Evolutionary conservation across 148 eudicot species (phyloP).

Genomic region (Vaccinium darrowii): DNA sequence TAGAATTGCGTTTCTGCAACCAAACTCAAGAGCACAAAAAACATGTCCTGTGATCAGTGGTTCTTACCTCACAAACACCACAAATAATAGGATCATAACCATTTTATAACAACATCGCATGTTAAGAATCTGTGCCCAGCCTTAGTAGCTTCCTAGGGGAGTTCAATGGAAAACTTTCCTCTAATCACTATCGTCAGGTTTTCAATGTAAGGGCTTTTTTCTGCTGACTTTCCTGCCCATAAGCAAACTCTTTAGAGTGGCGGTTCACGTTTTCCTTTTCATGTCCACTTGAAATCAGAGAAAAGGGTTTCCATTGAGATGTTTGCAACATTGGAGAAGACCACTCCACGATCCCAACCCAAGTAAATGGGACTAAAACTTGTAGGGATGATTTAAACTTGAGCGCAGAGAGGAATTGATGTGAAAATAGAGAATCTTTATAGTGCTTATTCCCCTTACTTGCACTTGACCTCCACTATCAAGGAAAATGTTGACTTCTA

Average conservation of each 20-base stretch:
- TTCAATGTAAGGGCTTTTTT: neutral
- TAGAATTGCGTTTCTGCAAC: neutral
- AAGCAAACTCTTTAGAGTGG: neutral
- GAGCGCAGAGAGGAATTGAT: neutral
- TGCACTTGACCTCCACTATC: conserved; percentile 1
- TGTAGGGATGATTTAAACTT: neutral
- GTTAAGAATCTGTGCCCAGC: neutral
- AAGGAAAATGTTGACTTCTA: neutral
- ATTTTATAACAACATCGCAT: neutral
- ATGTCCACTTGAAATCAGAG: neutral
- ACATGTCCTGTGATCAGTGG: neutral
- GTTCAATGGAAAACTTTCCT: neutral
- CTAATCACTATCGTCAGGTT: neutral
- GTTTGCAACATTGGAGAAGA: neutral
- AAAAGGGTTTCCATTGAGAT: neutral
- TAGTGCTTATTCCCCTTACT: neutral
- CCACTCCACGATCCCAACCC: neutral
- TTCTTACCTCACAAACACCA: neutral
- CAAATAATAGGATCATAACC: neutral
- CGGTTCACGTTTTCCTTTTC: neutral
- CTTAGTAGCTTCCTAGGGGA: neutral
- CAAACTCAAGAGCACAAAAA: neutral
- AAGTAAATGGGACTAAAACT: conserved; percentile 3
- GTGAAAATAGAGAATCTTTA: neutral
- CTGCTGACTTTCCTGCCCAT: neutral